Evolutionary conservation across 805 yeast genomes (phyloP).

Genomic region (Blastobotrys robertii): DNA sequence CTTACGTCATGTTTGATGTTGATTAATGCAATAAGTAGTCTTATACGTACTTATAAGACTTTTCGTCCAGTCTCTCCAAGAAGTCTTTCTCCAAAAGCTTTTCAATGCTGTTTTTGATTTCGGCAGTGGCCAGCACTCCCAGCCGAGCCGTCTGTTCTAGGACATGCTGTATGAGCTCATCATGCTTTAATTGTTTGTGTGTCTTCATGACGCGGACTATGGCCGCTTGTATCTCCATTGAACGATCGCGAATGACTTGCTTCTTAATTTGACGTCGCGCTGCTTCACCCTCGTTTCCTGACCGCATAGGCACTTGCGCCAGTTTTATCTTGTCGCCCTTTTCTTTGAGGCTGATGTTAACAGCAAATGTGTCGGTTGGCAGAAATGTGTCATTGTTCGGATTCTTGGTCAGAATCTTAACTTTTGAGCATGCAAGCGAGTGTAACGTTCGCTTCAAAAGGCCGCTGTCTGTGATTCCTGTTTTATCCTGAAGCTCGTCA

Average conservation of each 20-base stretch:
- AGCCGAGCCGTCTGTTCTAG: constrained; percentile 22
- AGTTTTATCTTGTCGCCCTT: constrained; percentile 18
- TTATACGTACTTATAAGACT: constrained; percentile 7
- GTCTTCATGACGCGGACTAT: constrained; percentile 27
- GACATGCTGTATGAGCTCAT: constrained; percentile 21
- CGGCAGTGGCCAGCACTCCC: constrained; percentile 21
- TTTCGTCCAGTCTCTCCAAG: constrained; percentile 15
- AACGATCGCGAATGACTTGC: constrained; percentile 23
- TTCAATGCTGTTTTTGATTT: constrained; percentile 25
- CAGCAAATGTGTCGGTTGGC: constrained; percentile 16
- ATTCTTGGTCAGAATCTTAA: constrained; percentile 16
- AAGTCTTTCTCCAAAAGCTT: constrained; percentile 22
- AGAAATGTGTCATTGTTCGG: constrained; percentile 14
- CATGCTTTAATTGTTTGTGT: constrained; percentile 17
- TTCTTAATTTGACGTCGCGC: constrained; percentile 16
- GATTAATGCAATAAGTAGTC: constrained; percentile 24
- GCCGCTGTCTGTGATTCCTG: constrained; percentile 12
- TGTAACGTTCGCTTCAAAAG: constrained; percentile 17
- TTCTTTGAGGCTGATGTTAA: constrained; percentile 19
- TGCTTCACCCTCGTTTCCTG: constrained; percentile 15
- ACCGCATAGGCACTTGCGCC: constrained; percentile 16
- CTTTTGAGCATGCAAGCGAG: constrained; percentile 21
- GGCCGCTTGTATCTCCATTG: constrained; percentile 26
- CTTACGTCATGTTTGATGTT: constrained; percentile 70
- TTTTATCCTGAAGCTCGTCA: constrained; percentile 12